A percentile compares a stretch with the other conserved stretches of the same genome.
phyloP scores from a whole-genome alignment of 495 filamentous ascomycete genomes.

The Chaetomidium leptoderma region DNA sequence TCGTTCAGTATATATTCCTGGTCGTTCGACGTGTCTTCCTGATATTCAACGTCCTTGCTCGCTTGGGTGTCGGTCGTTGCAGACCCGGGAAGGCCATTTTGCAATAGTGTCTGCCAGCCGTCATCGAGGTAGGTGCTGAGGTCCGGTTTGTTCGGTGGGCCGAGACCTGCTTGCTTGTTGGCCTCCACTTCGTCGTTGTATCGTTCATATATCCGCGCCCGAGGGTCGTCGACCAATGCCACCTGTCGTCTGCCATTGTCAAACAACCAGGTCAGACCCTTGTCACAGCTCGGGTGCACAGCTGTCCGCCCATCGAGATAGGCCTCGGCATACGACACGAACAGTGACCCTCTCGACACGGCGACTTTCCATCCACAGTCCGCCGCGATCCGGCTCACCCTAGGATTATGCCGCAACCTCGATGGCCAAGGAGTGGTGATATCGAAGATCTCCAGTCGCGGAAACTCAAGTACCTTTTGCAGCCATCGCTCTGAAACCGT shows the following conservation, averaged over 20 bases:
- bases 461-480: slow-evolving; percentile 25
- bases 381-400: slow-evolving; percentile 10
- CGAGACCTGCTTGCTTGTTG: not conserved
- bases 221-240: not conserved
- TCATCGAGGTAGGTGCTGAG: not conserved
- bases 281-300: not conserved
- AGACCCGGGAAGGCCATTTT: not conserved
- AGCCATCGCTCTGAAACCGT: slow-evolving; percentile 24
- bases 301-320: not conserved
- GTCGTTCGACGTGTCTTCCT: too few relatives aligned
- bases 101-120: not conserved
- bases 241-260: not conserved
- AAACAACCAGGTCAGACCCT: not conserved
- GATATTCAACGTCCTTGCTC: too few relatives aligned
- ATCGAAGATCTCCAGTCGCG: slow-evolving; percentile 20
- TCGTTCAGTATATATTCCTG: too few relatives aligned
- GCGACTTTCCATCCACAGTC: not conserved
- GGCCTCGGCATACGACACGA: slow-evolving; percentile 1
- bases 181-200: not conserved
- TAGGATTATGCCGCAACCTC: slow-evolving; percentile 6
- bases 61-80: too few relatives aligned
- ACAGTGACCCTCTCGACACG: not conserved
- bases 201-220: not conserved
- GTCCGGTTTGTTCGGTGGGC: not conserved
- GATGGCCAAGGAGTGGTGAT: not conserved